A percentile compares a stretch with the other conserved stretches of the same genome.
phyloP scores from a whole-genome alignment of 257 asterid species.

The Gentiana straminea region DNA sequence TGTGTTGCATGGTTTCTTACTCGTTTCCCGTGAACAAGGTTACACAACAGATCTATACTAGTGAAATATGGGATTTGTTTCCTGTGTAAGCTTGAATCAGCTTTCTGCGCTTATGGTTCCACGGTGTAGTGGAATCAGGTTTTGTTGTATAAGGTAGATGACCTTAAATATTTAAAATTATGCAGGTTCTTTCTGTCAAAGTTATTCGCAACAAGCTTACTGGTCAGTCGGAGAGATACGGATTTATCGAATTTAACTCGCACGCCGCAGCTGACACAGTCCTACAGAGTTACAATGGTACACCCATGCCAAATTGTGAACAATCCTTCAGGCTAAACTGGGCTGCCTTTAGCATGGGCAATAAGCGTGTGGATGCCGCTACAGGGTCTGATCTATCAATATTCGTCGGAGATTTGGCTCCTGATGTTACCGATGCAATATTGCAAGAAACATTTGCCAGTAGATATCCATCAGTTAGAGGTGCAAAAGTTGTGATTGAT shows the following conservation, averaged over 20 bases:
- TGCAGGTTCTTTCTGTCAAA: constrained; percentile 73
- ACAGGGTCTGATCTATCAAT: constrained; percentile 71
- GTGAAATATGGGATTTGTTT: too few species aligned
- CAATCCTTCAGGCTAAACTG: constrained; percentile 89
- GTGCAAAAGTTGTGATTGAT: constrained; percentile 94
- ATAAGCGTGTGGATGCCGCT: constrained; percentile 54
- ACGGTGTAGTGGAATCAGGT: too few species aligned
- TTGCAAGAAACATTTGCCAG: constrained; percentile 74
- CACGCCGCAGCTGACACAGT: constrained; percentile 81
- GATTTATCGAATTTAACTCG: constrained; percentile 74
- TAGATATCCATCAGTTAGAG: constrained; percentile 72
- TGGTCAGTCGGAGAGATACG: constrained; percentile 94
- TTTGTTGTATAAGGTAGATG: not conserved
- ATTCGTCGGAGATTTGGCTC: constrained; percentile 92
- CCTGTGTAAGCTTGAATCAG: too few species aligned
- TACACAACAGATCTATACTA: too few species aligned
- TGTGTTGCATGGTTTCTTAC: too few species aligned
- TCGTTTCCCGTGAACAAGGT: too few species aligned
- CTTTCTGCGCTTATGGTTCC: too few species aligned
- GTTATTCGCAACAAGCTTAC: constrained; percentile 96
- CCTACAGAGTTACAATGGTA: constrained; percentile 64
- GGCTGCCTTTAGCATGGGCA: constrained; percentile 90
- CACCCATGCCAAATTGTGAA: constrained; percentile 72
- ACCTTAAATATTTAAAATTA: not conserved
- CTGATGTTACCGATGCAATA: constrained; percentile 79